phyloP scores from a whole-genome alignment of 768 basidiomycete species.

The Butyriboletus loyo region DNA sequence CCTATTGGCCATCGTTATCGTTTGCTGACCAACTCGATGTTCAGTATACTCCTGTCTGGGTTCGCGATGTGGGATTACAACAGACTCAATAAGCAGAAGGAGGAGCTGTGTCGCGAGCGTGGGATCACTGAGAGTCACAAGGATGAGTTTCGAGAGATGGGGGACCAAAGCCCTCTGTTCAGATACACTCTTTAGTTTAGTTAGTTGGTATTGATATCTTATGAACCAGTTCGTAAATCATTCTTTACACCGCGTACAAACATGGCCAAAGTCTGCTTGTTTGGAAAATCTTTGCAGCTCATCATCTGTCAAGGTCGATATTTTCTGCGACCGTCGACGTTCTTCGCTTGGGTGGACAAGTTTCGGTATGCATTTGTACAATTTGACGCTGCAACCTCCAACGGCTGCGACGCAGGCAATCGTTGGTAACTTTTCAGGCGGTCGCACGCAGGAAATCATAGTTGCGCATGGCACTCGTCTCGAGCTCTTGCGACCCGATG shows the following conservation, averaged over 20 bases:
- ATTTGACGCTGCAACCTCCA: slow-evolving; percentile 90
- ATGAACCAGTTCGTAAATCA: too few species aligned
- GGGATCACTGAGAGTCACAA: slow-evolving; percentile 40
- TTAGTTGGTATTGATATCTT: too few species aligned
- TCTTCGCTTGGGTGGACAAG: slow-evolving; percentile 14
- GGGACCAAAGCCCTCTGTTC: slow-evolving; percentile 55
- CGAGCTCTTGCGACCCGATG: slow-evolving; percentile 86
- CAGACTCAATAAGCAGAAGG: slow-evolving; percentile 48
- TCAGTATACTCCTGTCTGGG: slow-evolving; percentile 40
- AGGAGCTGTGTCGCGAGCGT: slow-evolving; percentile 40
- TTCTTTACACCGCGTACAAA: slow-evolving; percentile 18
- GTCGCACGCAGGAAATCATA: slow-evolving; percentile 91
- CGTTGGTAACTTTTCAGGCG: slow-evolving; percentile 94
- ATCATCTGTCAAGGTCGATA: background rate
- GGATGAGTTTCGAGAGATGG: slow-evolving; percentile 46
- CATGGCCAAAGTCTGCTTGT: slow-evolving; percentile 18
- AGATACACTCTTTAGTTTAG: slow-evolving; percentile 32
- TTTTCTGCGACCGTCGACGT: slow-evolving; percentile 7
- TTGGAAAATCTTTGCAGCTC: background rate
- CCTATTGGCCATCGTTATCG: slow-evolving; percentile 8
- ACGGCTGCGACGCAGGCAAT: slow-evolving; percentile 79
- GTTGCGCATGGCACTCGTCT: slow-evolving; percentile 88
- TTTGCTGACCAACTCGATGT: slow-evolving; percentile 27
- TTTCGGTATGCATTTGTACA: slow-evolving; percentile 86
- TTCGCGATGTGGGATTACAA: slow-evolving; percentile 50